Base-by-base conservation (phyloP, 2,329 filamentous ascomycete species). In the Furcasterigmium sp. region DNA sequence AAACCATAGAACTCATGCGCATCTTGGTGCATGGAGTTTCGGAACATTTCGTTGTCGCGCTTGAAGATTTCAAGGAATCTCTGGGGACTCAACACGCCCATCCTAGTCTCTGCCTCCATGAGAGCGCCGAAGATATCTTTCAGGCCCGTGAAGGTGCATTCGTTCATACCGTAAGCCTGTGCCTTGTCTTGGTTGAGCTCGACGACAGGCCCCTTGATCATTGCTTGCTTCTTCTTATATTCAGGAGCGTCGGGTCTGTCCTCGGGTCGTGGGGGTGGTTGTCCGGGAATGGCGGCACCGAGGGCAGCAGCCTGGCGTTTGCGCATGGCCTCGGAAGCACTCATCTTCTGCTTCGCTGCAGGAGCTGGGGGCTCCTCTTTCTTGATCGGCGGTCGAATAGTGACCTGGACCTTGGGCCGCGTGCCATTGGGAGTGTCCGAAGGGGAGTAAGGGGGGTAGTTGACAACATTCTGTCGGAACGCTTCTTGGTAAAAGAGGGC, bases 1-100 rank as follows among this genome's bases (percentile, higher is more conserved):
- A 97, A 71, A 46, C 95, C 95, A 54, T 97, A 80, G 53, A 98
- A 98, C 60, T 98, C 93, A 63, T 98, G 93, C 2, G 93, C 93
- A 61, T 98, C 93, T 61, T 98, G 93, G 63, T 98, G 93, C 87
- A 96, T 95, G 4, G 91, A 87, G 30, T 90, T 91, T 46, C 90
- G 83, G 57, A 98, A 98, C 85, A 95, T 91, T 63, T 98, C 93
- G 60, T 98, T 95, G 55, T 97, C 89, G 49, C 87, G 81, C 58
- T 91, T 88, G 57, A 98, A 82, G 20, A 96, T 91, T 59, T 98
- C 91, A 28, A 98, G 73, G 51, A 98, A 96, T 49, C 91, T 85
- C 56, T 91, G 84, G 2, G 93, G 93, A 57, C 91, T 95, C 34
- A 97, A 76, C 10, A 98, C 89, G 14, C 93, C 93, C 7, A 87